A percentile compares a stretch with the other conserved stretches of the same genome.
phyloP scores from a whole-genome alignment of 192 early-diverging fungal species.

The Gamsiella multidivaricata region DNA sequence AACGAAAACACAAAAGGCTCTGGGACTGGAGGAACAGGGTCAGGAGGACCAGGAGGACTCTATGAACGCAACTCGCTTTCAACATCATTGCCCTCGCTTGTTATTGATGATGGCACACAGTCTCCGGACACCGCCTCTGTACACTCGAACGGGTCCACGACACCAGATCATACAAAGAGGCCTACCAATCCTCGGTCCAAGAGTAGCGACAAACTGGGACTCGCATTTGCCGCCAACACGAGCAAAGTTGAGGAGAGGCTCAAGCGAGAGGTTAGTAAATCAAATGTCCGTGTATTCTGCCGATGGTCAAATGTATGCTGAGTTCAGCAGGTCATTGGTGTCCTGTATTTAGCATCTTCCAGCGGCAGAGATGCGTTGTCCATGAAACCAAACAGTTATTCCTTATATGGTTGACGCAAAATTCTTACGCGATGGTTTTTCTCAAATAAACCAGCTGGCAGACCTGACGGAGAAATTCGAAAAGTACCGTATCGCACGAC shows the following conservation, averaged over 20 bases:
- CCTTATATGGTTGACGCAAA: too few relatives aligned
- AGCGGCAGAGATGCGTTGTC: background rate
- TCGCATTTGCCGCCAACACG: conserved; percentile 9
- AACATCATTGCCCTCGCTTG: conserved; percentile 25
- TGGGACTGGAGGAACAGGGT: background rate
- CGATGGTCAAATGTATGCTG: background rate
- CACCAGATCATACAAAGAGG: conserved; percentile 22
- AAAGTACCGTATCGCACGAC: conserved; percentile 29
- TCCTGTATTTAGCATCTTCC: background rate
- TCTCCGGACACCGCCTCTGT: conserved; percentile 28
- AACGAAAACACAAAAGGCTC: background rate
- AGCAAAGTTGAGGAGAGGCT: conserved; percentile 37
- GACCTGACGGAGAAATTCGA: conserved; percentile 46
- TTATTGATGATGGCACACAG: conserved; percentile 32
- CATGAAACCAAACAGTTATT: too few relatives aligned
- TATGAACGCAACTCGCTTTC: conserved; percentile 29
- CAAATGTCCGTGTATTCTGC: background rate
- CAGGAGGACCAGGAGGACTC: background rate
- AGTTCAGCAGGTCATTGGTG: background rate
- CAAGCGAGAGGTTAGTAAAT: conserved; percentile 33
- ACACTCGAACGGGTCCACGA: conserved; percentile 41
- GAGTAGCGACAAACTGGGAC: conserved; percentile 38
- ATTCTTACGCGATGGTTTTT: too few relatives aligned
- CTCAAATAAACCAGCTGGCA: conserved; percentile 26
- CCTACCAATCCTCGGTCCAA: conserved; percentile 18